A percentile compares a stretch with the other conserved stretches of the same genome.
Conservation (phyloP, 352 stramenopile species). For the Globisporangium yorkense region DNA sequence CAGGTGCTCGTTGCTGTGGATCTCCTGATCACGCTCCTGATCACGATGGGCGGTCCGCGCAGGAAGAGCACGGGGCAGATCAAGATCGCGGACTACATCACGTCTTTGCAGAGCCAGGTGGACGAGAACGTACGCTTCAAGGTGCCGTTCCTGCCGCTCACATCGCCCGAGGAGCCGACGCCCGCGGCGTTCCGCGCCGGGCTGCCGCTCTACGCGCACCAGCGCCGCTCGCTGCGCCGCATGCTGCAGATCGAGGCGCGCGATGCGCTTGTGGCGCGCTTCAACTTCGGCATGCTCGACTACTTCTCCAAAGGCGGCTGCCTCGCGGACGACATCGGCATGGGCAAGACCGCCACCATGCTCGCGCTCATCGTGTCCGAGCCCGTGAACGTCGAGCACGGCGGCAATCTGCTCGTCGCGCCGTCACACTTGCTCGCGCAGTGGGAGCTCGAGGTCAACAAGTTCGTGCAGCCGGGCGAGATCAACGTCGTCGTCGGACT, state of each 20-base stretch:
- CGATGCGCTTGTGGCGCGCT: slow-evolving; percentile 51
- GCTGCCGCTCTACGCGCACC: slow-evolving; percentile 69
- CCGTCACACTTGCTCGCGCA: slow-evolving; percentile 76
- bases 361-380: slow-evolving; percentile 66
- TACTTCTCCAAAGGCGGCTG: slow-evolving; percentile 69
- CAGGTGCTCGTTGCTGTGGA: too few species aligned
- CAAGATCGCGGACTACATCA: slow-evolving; percentile 54
- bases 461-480: slow-evolving; percentile 59
- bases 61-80: slow-evolving; percentile 28
- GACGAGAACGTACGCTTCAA: slow-evolving; percentile 71
- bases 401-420: slow-evolving; percentile 66
- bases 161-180: slow-evolving; percentile 53
- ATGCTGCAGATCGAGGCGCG: slow-evolving; percentile 78
- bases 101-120: slow-evolving; percentile 22
- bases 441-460: slow-evolving; percentile 75
- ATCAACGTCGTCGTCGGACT: slow-evolving; percentile 73
- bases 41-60: slow-evolving; percentile 1
- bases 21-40: background rate
- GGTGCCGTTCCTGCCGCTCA: slow-evolving; percentile 79
- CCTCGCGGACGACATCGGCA: slow-evolving; percentile 75
- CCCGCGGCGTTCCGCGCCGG: slow-evolving; percentile 38
- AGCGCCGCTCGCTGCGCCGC: slow-evolving; percentile 77
- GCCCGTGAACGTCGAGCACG: slow-evolving; percentile 34
- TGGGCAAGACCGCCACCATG: slow-evolving; percentile 83
- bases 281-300: slow-evolving; percentile 74